Evolutionary conservation across 2,329 filamentous ascomycete genomes (phyloP), one percentile per base, ranked within the genome.

Genomic region (Plectosphaerella plurivora): DNA sequence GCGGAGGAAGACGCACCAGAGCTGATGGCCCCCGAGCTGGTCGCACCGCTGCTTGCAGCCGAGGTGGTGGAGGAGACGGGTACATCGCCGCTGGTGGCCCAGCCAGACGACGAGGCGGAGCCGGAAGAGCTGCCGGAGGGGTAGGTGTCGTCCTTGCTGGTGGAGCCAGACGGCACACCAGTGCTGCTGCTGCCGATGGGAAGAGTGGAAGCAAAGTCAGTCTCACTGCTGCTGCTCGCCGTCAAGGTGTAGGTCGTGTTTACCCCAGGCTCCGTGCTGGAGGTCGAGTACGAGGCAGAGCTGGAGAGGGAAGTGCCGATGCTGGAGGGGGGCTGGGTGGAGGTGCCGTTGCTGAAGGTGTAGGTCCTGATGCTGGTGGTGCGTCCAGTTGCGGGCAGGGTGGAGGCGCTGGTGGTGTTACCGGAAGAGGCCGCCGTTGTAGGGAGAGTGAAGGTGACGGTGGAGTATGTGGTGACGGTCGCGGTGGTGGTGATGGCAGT

Each of bases 181-280:
- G 44, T 25, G 20, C 49, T 55, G 9, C 50, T 36, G 20, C 45
- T 51, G 52, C 8, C 44, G 44, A 44, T 42, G 25, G 25, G n/a
- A 8, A 39, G 41, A 15, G 50, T 25, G 12, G 47, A 33, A 15
- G 54, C 28, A 4, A 37, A 33, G 5, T 45, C 18, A n/a, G 49
- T 48, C 2, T 45, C 44, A 4, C 48, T 11, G 4, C 35, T 51
- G 16, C 16, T 49, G n/a, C 49, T 37, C 5, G 51, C 47, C 33
- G 48, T 14, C 28, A 33, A 33, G 28, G 9, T 33, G 14, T 50
- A 20, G 25, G 35, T 18, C 2, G 53, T 42, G 18, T 44, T 51
- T 15, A 39, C 20, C 16, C 36, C 18, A 25, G 12, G 10, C 15
- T 37, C 15, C 28, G n/a, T 20, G 37, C 14, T 39, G 37, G 37